A percentile compares a stretch with the other conserved stretches of the same genome.
These are phyloP conservation scores for Mucor piriformis DNA, from an alignment of 371 early-diverging fungal genomes.

Conservation along the genomic window DNA sequence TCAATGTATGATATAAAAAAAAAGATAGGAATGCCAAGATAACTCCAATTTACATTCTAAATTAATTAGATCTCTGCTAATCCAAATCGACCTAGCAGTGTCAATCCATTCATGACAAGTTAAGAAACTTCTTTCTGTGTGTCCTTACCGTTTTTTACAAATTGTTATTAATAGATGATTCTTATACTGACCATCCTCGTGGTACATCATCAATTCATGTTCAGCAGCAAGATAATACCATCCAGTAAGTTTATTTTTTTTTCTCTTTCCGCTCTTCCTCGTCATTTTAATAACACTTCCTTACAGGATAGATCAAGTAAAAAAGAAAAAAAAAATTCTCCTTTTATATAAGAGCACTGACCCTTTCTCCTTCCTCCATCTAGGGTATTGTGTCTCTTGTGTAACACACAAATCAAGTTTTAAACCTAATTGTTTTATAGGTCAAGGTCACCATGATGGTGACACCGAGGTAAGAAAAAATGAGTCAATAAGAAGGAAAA, in stretches of 20 bases:
- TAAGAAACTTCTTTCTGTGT: neutral
- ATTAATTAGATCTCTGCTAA: slow-evolving; percentile 27
- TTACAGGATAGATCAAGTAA: neutral
- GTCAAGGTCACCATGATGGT: neutral
- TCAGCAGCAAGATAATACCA: neutral
- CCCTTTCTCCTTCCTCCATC: too few species aligned
- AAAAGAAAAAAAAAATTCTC: too few species aligned
- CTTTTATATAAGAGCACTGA: too few species aligned
- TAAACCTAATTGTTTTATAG: neutral
- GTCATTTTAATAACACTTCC: neutral
- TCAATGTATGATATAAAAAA: slow-evolving; percentile 15
- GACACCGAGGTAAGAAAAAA: neutral
- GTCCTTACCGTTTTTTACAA: too few species aligned
- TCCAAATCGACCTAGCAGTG: slow-evolving; percentile 30
- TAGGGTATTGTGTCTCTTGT: neutral
- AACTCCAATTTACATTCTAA: too few species aligned
- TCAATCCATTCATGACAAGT: neutral
- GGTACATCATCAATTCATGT: neutral
- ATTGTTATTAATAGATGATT: slow-evolving; percentile 4
- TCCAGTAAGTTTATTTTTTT: neutral
- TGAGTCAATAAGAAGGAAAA: neutral
- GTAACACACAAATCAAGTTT: neutral
- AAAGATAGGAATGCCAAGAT: too few species aligned
- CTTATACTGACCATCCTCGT: neutral
- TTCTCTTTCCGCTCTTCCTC: neutral